Conservation (phyloP, 2,329 filamentous ascomycete species). For the Parascedosporium putredinis region DNA sequence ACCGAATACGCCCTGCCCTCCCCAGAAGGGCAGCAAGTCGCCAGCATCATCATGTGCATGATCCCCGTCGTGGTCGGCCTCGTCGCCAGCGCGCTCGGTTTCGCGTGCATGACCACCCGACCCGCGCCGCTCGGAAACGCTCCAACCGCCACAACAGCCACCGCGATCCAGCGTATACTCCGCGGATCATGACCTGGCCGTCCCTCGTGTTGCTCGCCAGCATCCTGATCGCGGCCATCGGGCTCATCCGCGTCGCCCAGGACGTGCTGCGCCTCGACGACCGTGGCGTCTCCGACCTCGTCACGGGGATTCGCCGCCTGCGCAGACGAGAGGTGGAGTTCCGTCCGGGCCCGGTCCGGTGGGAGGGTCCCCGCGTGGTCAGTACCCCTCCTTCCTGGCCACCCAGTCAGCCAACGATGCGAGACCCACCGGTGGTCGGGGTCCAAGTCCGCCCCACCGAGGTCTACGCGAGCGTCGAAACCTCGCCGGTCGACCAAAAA, state of each 20-base stretch:
- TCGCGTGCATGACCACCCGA: not conserved
- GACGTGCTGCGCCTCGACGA: not conserved
- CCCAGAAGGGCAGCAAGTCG: not conserved
- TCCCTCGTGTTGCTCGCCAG: not conserved
- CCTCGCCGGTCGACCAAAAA: too few relatives aligned
- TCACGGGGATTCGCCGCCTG: not conserved
- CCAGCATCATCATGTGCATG: not conserved
- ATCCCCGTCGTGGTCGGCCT: not conserved
- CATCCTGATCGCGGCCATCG: not conserved
- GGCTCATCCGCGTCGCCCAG: not conserved
- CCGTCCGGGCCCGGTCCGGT: not conserved
- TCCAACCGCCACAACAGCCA: not conserved
- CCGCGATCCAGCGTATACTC: not conserved
- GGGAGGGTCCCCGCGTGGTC: too few relatives aligned
- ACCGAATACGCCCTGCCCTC: not conserved
- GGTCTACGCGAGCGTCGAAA: too few relatives aligned
- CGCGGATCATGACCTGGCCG: not conserved
- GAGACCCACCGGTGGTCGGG: too few relatives aligned
- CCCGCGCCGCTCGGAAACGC: not conserved
- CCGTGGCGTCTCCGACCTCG: not conserved
- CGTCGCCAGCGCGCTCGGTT: not conserved
- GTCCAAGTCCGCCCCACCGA: too few relatives aligned
- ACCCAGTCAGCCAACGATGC: too few relatives aligned
- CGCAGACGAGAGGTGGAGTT: not conserved
- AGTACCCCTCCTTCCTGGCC: too few relatives aligned